Conservation (phyloP, 805 yeast genomes). For the Myxozyma monticola region DNA sequence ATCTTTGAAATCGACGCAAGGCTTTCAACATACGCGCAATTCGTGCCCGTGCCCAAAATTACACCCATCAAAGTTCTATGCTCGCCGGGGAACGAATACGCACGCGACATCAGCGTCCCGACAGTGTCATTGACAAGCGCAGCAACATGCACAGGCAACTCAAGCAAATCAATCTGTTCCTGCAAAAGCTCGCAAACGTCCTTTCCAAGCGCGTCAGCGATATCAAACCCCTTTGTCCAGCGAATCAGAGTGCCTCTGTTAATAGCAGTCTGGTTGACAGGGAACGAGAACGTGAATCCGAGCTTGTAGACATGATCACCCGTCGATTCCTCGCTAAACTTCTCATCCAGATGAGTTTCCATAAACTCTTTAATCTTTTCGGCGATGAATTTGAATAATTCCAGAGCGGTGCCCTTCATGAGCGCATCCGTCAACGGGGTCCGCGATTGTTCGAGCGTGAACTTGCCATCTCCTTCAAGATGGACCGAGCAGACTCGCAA, state of each 20-base stretch:
- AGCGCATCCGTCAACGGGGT: slow-evolving; percentile 75
- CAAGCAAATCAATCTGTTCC: slow-evolving; percentile 57
- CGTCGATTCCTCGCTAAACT: slow-evolving; percentile 36
- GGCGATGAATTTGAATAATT: slow-evolving; percentile 75
- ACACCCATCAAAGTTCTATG: slow-evolving; percentile 78
- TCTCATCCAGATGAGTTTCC: slow-evolving; percentile 60
- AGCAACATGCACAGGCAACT: slow-evolving; percentile 61
- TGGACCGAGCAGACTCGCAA: slow-evolving; percentile 89
- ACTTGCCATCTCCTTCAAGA: slow-evolving; percentile 64
- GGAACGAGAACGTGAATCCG: slow-evolving; percentile 95
- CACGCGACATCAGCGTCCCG: slow-evolving; percentile 86
- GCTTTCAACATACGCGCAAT: slow-evolving; percentile 88
- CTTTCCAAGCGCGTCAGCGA: slow-evolving; percentile 78
- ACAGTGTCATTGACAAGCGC: slow-evolving; percentile 96
- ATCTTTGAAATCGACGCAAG: slow-evolving; percentile 73
- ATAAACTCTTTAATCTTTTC: slow-evolving; percentile 66
- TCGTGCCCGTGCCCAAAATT: slow-evolving; percentile 96
- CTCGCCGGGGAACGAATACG: slow-evolving; percentile 65
- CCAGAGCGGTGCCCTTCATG: slow-evolving; percentile 65
- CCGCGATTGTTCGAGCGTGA: slow-evolving; percentile 71
- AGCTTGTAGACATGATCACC: slow-evolving; percentile 52
- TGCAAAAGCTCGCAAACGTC: slow-evolving; percentile 80
- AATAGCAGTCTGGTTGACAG: slow-evolving; percentile 81
- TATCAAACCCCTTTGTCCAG: slow-evolving; percentile 95
- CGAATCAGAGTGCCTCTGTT: slow-evolving; percentile 78